Evolutionary conservation across 768 basidiomycete genomes (phyloP), one percentile per base, ranked within the genome.

Genomic region (Rhodosporidiobolus sp.): DNA sequence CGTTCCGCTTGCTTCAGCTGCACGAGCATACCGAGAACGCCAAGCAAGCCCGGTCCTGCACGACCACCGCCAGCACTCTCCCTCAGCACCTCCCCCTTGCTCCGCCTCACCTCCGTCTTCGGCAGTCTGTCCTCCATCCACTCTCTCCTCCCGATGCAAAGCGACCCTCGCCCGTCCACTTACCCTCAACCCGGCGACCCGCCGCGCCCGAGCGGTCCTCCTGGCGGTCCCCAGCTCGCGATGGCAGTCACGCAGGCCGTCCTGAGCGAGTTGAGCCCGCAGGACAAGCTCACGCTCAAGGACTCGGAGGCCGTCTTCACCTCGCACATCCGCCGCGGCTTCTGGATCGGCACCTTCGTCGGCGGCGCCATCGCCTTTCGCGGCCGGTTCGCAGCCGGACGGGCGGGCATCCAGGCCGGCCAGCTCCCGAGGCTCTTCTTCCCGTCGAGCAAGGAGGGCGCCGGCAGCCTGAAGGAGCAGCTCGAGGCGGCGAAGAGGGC

Each of bases 401-500:
- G 66, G 26, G 45, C 28, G 3, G 71, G 62, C 17, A 20, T 64
- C n/a, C 38, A 58, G 34, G 28, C 28, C 32, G 71, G 71, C 4
- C 17, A 28, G 6, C 35, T 60, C 34, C 71, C 71, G 71, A 59
- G 71, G 45, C 46, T 72, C 2, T 72, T 72, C 66, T 72, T 59
- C 45, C 71, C 71, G 3, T 24, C 50, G 12, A 52, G 63, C 30
- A 32, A 67, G n/a, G 55, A 56, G 20, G 66, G 67, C 20, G 34
- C 55, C 24, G 71, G 71, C 12, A 72, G 67, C 45, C 24, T 72
- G 11, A 46, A 61, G 46, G 52, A 48, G 45, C 56, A 64, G 52
- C 30, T 59, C 2, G 57, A 52, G 50, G 49, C 49, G 17, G 71
- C 66, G 1, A 72, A 64, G 63, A 54, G 60, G 43, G 71, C 71